Base-by-base conservation (phyloP, 2,329 filamentous ascomycete species). In the Sporothrix protearum region DNA sequence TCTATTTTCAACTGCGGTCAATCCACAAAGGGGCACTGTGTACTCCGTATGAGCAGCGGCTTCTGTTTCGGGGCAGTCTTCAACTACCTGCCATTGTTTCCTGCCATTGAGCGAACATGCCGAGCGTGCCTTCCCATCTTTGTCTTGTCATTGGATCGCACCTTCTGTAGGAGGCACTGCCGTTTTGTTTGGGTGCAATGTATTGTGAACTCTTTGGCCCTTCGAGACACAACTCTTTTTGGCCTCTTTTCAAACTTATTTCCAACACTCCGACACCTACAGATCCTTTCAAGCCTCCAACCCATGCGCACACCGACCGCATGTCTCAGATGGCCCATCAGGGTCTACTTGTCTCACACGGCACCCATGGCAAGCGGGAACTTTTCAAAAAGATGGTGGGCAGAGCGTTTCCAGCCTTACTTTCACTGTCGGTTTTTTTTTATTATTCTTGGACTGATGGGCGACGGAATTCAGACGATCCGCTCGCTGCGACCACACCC, bases 1-100 rank as follows among this genome's bases (percentile, higher is more conserved):
- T 71, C 70, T 69, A 71, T 71, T 71, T 57, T 68, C 64, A 49
- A 63, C 63, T 30, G 9, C 63, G 30, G 64, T 71, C 53, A 53
- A 45, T 33, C 70, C 69, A 30, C 25, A 22, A 7, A 39, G 39
- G 66, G 66, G 25, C 19, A 14, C 36, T 68, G 22, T 61, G n/a
- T n/a, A n/a, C 51, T 25, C 22, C n/a, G n/a, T n/a, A n/a, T 22
- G 30, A 12, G 30, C 28, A 68, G 28, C 25, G 25, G 25, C 30
- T 63, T 30, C 63, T 68, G 63, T 63, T n/a, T 67, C 28, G 63
- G 42, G 63, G 45, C 63, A 49, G 8, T 9, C 9, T 12, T 33
- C 19, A 19, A 9, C 3, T 51, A 14, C n/a, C 59, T 28, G 36
- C 12, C 25, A 67, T 33, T 28, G 22, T 10, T 55, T 2, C 49